Evolutionary conservation across 2,329 filamentous ascomycete species (phyloP).

Genomic region (Colletotrichum chlorophyti): DNA sequence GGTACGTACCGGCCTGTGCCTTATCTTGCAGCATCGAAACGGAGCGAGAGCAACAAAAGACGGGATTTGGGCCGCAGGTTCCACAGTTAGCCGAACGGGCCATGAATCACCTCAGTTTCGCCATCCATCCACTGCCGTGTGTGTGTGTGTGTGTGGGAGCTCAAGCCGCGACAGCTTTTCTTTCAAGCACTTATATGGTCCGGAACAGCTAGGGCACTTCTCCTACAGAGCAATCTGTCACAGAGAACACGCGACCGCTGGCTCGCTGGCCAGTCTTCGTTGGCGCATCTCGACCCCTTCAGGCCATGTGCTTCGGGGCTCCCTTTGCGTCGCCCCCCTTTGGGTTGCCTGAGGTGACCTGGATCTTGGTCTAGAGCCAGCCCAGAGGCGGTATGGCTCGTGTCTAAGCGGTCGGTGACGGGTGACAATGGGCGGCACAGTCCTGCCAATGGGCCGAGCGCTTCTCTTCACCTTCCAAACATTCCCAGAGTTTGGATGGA

Average conservation of each 20-base stretch:
- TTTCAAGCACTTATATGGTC: too few relatives aligned
- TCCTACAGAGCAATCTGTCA: too few relatives aligned
- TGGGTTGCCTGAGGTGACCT: background rate
- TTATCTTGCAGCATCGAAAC: constrained; percentile 6
- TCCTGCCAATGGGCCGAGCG: background rate
- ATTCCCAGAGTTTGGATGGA: background rate
- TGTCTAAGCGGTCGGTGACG: constrained; percentile 8
- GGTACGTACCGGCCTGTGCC: background rate
- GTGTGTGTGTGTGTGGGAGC: too few relatives aligned
- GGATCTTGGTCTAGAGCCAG: background rate
- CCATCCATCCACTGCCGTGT: background rate
- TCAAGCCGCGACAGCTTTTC: background rate
- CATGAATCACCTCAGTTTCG: background rate
- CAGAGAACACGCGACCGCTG: too few relatives aligned
- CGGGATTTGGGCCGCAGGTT: background rate
- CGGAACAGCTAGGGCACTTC: too few relatives aligned
- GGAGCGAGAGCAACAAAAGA: background rate
- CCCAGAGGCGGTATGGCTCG: constrained; percentile 10
- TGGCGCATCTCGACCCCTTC: background rate
- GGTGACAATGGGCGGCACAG: constrained; percentile 16
- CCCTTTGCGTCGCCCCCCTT: too few relatives aligned
- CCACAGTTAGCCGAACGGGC: constrained; percentile 22
- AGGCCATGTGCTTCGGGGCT: constrained; percentile 5
- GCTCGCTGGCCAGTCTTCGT: too few relatives aligned
- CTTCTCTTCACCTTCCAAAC: too few relatives aligned